Base-by-base conservation (phyloP, 805 yeast genomes). In the Blastobotrys muscicola region DNA sequence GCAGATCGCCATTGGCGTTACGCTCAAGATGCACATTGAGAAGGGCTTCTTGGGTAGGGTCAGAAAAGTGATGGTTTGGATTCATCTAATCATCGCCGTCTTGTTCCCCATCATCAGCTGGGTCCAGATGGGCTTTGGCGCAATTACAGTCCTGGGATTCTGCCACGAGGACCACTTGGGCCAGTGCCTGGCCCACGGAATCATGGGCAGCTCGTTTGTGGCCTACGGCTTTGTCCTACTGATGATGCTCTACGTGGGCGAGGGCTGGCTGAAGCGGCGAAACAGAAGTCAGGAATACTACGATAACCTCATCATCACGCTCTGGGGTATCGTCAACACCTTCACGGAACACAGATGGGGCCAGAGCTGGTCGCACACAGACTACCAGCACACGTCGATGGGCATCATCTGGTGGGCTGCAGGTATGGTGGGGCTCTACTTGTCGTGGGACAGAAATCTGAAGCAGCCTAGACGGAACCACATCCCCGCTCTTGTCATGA, bases 301-400 rank as follows among this genome's bases (percentile, higher is more conserved):
- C 59, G 97, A 90, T 62, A 80, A 89, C 33, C 51, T 72, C 35
- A 73, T 86, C 33, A 86, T 90, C 78, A 80, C 85, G 43, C 61
- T 71, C 8, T 90, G 96, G 95, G 97, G 97, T 5, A 77, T 87
- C 30, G 82, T 90, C 46, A 90, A 90, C 61, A 87, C 97, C 0
- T 90, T 90, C 63, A 90, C 97, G 1, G 97, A 90, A 63, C 97
- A 90, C 62, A 68, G 97, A 49, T 90, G 97, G 97, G 94, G 94
- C 33, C 92, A 87, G 58, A 76, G 69, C 7, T 90, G 97, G 97
- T 72, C 76, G 36, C 94, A 84, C 69, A 92, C 95, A 8, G 97
- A 87, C 61, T 85, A 82, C 60, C 96, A 89, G 66, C 97, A 89
- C 62, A 89, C 97, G 0, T 76, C 92, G 14, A 86, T 90, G 95